These are phyloP conservation scores for Dendryphion nanum DNA, from an alignment of 2,329 filamentous ascomycete species.

Conservation along the genomic window DNA sequence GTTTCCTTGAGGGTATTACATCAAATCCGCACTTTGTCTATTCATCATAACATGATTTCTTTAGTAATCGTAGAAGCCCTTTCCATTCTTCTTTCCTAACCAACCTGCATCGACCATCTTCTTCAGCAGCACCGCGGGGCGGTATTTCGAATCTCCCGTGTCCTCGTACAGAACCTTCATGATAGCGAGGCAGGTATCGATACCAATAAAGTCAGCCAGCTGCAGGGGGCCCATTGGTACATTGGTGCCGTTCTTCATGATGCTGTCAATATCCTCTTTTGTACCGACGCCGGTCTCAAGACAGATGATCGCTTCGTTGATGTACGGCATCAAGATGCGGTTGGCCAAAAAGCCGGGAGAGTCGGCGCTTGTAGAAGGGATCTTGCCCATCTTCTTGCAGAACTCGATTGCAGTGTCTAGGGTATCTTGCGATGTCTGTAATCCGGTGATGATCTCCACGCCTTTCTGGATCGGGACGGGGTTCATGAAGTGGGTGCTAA, in stretches of 20 bases:
- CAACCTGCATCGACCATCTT: conserved; percentile 99
- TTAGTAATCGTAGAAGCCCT: conserved; percentile 90
- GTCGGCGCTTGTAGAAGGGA: conserved; percentile 83
- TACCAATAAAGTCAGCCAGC: conserved; percentile 92
- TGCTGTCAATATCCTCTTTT: conserved; percentile 89
- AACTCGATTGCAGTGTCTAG: conserved; percentile 80
- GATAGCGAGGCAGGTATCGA: conserved; percentile 94
- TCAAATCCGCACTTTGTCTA: neutral
- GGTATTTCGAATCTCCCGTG: conserved; percentile 93
- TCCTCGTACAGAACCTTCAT: conserved; percentile 93
- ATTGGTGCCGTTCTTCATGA: conserved; percentile 99
- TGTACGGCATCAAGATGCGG: conserved; percentile 97
- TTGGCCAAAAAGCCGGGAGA: conserved; percentile 94
- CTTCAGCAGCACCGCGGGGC: conserved; percentile 78
- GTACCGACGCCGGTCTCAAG: conserved; percentile 88
- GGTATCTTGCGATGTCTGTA: conserved; percentile 84
- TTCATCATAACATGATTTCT: too few species aligned
- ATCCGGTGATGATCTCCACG: conserved; percentile 92
- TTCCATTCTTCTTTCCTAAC: conserved; percentile 95
- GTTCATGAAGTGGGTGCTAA: conserved; percentile 99
- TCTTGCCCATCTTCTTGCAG: conserved; percentile 89
- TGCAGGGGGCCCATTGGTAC: conserved; percentile 96
- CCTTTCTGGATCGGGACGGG: conserved; percentile 95
- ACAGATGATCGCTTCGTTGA: conserved; percentile 97
- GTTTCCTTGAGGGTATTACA: too few species aligned